phyloP scores from a whole-genome alignment of 768 basidiomycete genomes.

The Russula earlei region DNA sequence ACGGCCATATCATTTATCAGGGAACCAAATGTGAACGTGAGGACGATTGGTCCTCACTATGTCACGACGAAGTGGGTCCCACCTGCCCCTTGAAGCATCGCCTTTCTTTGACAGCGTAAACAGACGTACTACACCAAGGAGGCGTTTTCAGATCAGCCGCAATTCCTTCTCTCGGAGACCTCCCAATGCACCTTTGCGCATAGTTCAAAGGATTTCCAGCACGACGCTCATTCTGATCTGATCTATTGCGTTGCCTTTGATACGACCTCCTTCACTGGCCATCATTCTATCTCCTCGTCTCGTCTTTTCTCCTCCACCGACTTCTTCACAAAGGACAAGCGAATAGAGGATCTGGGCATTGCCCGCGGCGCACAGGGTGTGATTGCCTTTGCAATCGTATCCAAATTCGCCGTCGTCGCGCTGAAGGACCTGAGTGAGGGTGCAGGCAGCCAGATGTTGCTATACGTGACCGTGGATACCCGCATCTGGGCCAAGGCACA shows the following conservation, averaged over 20 bases:
- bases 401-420: conserved; percentile 88
- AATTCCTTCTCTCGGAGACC: conserved; percentile 59
- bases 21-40: conserved; percentile 50
- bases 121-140: conserved; percentile 88
- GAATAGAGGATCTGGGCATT: conserved; percentile 80
- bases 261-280: conserved; percentile 33
- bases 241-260: conserved; percentile 91
- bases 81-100: background rate
- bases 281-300: conserved; percentile 45
- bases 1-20: conserved; percentile 71
- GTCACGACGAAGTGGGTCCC: conserved; percentile 61
- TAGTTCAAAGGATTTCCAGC: conserved; percentile 73
- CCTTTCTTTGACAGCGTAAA: conserved; percentile 4
- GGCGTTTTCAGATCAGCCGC: conserved; percentile 55
- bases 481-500: conserved; percentile 78
- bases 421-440: conserved; percentile 55
- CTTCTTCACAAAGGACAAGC: conserved; percentile 59
- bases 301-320: conserved; percentile 78
- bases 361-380: conserved; percentile 81
- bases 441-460: conserved; percentile 59
- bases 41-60: conserved; percentile 43
- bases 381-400: conserved; percentile 87
- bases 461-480: conserved; percentile 83
- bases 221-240: conserved; percentile 60
- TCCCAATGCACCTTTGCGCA: conserved; percentile 84